Evolutionary conservation across 2,329 filamentous ascomycete genomes (phyloP).

Genomic region (Chrysosporium keratinophilum): DNA sequence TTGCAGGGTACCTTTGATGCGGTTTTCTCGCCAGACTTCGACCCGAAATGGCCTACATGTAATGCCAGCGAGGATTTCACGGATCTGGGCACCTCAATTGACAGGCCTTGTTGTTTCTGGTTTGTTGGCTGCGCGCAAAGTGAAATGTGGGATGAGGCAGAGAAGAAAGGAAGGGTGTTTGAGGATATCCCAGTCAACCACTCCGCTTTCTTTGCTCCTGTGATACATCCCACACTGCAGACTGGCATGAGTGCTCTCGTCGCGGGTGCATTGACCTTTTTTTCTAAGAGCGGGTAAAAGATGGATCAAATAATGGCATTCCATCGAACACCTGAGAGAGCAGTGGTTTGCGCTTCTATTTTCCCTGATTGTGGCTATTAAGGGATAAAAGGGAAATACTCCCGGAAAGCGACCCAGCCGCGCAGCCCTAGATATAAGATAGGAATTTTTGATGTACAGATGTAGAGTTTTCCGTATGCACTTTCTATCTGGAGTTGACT

Average conservation of each 20-base stretch:
- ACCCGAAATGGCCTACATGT: constrained; percentile 23
- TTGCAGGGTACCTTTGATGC: constrained; percentile 38
- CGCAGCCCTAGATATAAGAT: too few species aligned
- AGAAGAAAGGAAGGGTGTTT: constrained; percentile 33
- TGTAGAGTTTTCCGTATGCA: too few species aligned
- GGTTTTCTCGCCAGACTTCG: constrained; percentile 38
- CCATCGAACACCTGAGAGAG: too few species aligned
- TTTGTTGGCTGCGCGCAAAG: constrained; percentile 46
- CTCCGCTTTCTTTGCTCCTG: constrained; percentile 49
- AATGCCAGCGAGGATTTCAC: constrained; percentile 49
- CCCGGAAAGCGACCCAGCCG: too few species aligned
- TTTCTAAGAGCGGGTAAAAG: constrained; percentile 13
- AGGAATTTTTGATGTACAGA: too few species aligned
- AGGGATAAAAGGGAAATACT: too few species aligned
- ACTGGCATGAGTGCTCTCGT: constrained; percentile 44
- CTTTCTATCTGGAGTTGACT: too few species aligned
- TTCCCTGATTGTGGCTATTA: neutral
- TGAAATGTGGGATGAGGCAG: constrained; percentile 41
- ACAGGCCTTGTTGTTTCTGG: constrained; percentile 46
- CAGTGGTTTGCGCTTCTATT: neutral
- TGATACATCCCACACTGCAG: constrained; percentile 48
- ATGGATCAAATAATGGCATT: neutral
- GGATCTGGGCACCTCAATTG: constrained; percentile 43
- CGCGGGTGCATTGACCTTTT: constrained; percentile 41
- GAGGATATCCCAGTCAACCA: constrained; percentile 51